These are phyloP conservation scores for Nemania serpens DNA, from an alignment of 2,329 filamentous ascomycete genomes.

Conservation along the genomic window DNA sequence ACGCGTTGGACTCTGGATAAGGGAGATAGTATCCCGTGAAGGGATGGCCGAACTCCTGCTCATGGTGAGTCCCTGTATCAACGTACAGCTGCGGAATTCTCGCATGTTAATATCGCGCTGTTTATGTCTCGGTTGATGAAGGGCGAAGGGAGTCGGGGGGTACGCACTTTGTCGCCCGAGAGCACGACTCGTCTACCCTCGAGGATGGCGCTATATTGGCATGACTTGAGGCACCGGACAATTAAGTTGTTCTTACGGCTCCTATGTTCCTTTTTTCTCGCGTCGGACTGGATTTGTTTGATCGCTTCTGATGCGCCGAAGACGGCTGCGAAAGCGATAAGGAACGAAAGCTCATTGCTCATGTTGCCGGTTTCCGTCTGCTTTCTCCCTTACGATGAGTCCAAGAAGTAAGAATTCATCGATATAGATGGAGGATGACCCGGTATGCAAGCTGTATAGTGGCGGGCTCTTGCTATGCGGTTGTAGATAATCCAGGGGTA, in stretches of 20 bases:
- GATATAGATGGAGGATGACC: conserved; percentile 3
- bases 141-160: not conserved
- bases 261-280: conserved; percentile 52
- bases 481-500: conserved; percentile 27
- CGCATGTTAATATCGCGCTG: conserved; percentile 3
- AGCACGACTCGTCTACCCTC: conserved; percentile 52
- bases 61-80: conserved; percentile 47
- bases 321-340: conserved; percentile 49
- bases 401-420: conserved; percentile 7
- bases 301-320: conserved; percentile 54
- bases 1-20: conserved; percentile 53
- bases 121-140: not conserved
- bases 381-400: not conserved
- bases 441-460: conserved; percentile 9
- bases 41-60: conserved; percentile 49
- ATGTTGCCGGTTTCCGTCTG: conserved; percentile 25
- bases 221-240: conserved; percentile 53
- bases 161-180: conserved; percentile 47
- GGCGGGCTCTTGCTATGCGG: not conserved
- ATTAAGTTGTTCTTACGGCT: conserved; percentile 53
- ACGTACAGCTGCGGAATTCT: conserved; percentile 47
- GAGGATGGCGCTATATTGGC: conserved; percentile 48
- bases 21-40: conserved; percentile 62
- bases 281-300: conserved; percentile 51
- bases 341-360: conserved; percentile 40